Conservation (phyloP, 306 rosid species). For the Castanospermum australe region DNA sequence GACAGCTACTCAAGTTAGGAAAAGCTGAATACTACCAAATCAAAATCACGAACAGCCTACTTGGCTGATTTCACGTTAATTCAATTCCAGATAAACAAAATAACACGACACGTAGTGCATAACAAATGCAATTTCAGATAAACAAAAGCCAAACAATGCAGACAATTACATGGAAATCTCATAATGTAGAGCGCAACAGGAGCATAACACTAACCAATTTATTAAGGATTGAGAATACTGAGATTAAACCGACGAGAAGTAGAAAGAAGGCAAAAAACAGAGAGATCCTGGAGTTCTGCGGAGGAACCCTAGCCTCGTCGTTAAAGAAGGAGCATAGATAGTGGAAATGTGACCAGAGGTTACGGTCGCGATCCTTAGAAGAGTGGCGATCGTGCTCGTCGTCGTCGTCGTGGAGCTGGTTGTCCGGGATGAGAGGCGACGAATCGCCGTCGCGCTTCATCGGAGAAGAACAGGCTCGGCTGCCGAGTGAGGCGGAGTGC, state of each 20-base stretch:
- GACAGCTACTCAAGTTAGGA: background rate
- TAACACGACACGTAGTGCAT: background rate
- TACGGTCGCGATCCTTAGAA: constrained; percentile 78
- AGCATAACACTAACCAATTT: constrained; percentile 64
- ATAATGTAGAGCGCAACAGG: background rate
- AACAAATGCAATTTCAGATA: background rate
- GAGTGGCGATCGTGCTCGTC: constrained; percentile 72
- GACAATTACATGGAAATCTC: background rate
- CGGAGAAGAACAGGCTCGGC: constrained; percentile 79
- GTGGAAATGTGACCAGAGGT: constrained; percentile 47
- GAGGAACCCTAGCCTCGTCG: constrained; percentile 85
- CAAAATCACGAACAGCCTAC: background rate
- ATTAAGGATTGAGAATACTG: constrained; percentile 53
- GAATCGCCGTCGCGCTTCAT: constrained; percentile 81
- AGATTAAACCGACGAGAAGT: constrained; percentile 45
- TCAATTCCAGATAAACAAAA: background rate
- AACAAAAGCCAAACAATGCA: background rate
- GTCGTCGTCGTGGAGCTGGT: constrained; percentile 44
- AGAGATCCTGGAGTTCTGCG: constrained; percentile 72
- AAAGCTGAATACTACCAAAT: background rate
- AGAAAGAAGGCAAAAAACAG: constrained; percentile 42
- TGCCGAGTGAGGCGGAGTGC: constrained; percentile 66
- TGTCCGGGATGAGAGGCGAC: constrained; percentile 61
- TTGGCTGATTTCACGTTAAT: background rate
- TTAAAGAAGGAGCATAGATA: constrained; percentile 46